phyloP scores from a whole-genome alignment of 1,284 basidiomycete genomes.

The Apiotrichum laibachii region DNA sequence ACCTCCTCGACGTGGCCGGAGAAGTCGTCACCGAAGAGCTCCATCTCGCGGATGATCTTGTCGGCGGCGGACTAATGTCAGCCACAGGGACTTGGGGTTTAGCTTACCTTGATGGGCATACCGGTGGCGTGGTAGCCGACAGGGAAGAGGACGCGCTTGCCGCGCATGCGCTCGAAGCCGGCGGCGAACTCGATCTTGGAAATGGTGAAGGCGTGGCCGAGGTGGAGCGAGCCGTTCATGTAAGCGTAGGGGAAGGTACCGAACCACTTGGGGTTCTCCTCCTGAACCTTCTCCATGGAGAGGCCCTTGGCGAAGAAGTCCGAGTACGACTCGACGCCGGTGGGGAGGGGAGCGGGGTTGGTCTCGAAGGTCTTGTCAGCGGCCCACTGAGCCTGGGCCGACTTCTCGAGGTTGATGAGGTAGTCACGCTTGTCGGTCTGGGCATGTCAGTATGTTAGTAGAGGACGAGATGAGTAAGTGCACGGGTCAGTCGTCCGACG shows the following conservation, averaged over 20 bases:
- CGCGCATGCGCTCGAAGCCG: slow-evolving; percentile 92
- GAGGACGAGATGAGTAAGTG: too few species aligned
- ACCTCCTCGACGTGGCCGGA: slow-evolving; percentile 58
- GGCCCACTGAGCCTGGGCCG: slow-evolving; percentile 79
- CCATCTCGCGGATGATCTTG: slow-evolving; percentile 96
- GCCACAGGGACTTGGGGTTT: background rate
- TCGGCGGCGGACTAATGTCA: slow-evolving; percentile 76
- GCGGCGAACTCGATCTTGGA: slow-evolving; percentile 97
- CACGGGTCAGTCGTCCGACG: background rate
- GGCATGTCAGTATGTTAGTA: slow-evolving; percentile 16
- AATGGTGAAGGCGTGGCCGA: slow-evolving; percentile 97
- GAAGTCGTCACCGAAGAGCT: slow-evolving; percentile 90
- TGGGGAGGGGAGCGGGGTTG: slow-evolving; percentile 69
- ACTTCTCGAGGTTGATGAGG: slow-evolving; percentile 74
- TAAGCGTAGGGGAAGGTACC: slow-evolving; percentile 94
- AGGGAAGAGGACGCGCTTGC: slow-evolving; percentile 91
- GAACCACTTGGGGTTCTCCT: slow-evolving; percentile 90
- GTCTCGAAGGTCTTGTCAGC: slow-evolving; percentile 66
- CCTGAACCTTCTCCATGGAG: slow-evolving; percentile 52
- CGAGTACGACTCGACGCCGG: slow-evolving; percentile 62
- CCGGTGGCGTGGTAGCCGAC: slow-evolving; percentile 96
- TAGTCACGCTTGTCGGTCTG: slow-evolving; percentile 92
- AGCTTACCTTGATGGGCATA: slow-evolving; percentile 90
- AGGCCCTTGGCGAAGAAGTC: slow-evolving; percentile 54
- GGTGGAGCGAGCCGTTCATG: slow-evolving; percentile 97